Percentiles rank a stretch among this genome's conserved stretches.
These are phyloP conservation scores for Orbilia oligospora DNA, from an alignment of 2,329 filamentous ascomycete species.

Conservation along the genomic window DNA sequence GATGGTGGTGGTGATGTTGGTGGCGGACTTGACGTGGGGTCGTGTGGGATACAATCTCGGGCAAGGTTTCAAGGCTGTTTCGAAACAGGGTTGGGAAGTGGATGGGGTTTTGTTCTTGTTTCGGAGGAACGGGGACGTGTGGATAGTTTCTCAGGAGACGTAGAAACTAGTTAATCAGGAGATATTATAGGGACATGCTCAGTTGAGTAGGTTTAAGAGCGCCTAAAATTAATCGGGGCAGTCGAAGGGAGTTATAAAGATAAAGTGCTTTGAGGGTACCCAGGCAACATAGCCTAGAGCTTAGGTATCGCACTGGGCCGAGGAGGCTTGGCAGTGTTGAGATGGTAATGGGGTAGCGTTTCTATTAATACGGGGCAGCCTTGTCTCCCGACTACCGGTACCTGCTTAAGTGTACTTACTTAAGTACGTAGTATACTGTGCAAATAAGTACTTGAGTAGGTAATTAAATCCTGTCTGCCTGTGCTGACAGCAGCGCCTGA, in stretches of 20 bases:
- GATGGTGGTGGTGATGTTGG: slow-evolving; percentile 1
- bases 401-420: too few relatives aligned
- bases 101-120: slow-evolving; percentile 3
- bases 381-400: background rate
- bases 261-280: too few relatives aligned
- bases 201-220: slow-evolving; percentile 21
- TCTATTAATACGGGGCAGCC: slow-evolving; percentile 10
- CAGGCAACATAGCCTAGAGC: too few relatives aligned
- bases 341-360: background rate
- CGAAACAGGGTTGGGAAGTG: slow-evolving; percentile 29
- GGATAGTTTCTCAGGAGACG: background rate
- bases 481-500: slow-evolving; percentile 31
- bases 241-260: background rate
- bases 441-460: background rate
- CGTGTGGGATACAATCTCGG: slow-evolving; percentile 16
- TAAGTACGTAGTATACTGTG: too few relatives aligned
- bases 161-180: too few relatives aligned
- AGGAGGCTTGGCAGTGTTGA: background rate
- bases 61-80: slow-evolving; percentile 45
- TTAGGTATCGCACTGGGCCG: too few relatives aligned
- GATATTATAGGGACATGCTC: background rate
- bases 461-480: background rate
- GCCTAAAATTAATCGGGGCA: background rate
- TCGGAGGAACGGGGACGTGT: slow-evolving; percentile 3
- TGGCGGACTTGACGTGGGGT: slow-evolving; percentile 5